Base-by-base conservation (phyloP, 768 basidiomycete species). In the Lactarius tabidus region DNA sequence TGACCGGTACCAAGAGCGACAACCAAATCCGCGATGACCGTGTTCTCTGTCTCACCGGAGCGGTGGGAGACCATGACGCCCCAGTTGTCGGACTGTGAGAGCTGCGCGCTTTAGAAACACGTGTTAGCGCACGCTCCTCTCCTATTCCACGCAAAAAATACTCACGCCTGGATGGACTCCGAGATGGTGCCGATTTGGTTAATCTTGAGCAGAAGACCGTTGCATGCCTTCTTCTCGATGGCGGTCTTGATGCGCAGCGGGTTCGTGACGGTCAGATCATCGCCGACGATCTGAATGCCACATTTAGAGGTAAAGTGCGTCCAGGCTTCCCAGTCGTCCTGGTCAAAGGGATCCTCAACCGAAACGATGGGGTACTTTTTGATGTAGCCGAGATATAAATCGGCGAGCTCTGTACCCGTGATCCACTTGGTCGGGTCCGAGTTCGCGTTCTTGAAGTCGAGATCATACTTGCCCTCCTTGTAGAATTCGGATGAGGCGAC, bases 241-340 rank as follows among this genome's bases (percentile, higher is more conserved):
- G 97, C 97, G 43, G 93, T 96, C 86, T 93, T 92, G 87, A 99
- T 98, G 67, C 97, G 89, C 67, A 87, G 78, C 48, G 94, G 92
- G 85, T 99, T 99, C 74, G 97, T 98, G 72, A 99, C 97, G 17
- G 95, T 96, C 80, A 99, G 78, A 76, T 99, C 97, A 72, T 98
- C 96, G 72, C 93, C 93, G 69, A 95, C 93, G 69, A 95, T 89
- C 80, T 96, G 94, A 76, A 95, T 89, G 28, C 83, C 82, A 72
- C 87, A 84, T 68, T 85, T 77, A 72, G 80, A 78, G 71, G 91
- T 97, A 80, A 98, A 93, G 82, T 94, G 88, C 41, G 86, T 80
- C 97, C 97, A 99, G 48, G 95, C 93, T 75, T 93, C 94, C 93
- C 94, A 98, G 81, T 99, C 97, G 75, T 99, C 97, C 82, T 99